Base-by-base conservation (phyloP, 768 basidiomycete genomes). In the Naematelia aurantialba region DNA sequence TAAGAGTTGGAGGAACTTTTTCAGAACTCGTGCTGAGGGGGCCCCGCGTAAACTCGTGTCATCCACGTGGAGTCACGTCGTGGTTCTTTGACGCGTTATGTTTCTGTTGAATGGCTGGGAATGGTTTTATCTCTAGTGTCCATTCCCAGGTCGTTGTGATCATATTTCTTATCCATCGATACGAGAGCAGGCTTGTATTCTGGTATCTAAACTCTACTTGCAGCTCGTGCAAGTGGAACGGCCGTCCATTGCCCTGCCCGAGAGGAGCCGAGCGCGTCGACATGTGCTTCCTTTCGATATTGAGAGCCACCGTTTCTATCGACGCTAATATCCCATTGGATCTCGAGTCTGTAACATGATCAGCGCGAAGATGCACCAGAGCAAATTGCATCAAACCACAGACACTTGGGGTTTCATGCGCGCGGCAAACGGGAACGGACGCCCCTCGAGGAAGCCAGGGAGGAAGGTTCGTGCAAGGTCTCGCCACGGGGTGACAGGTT, bases 1-100 rank as follows among this genome's bases (percentile, higher is more conserved):
- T 14, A 46, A 25, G 22, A 55, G 13, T 55, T 27, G 39, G 50
- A 25, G 22, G 52, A 39, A 53, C 29, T 30, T 53, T 45, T 55
- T 42, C 14, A 26, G 27, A 14, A 24, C 8, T 50, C 17, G 14
- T 39, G 34, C 8, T 17, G 8, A 8, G 34, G 34, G 34, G 17
- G 34, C 34, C 34, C 34, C 34, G 34, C 34, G 8, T 39, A 8
- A 17, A 17, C 34, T 8, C 34, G 8, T 17, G 17, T 39, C 17
- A 8, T 8, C 34, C 34, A 39, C 34, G 34, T 39, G 34, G 34
- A 8, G 17, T 39, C 17, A n/a, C n/a, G n/a, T n/a, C n/a, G n/a
- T 39, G 34, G 34, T 39, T 39, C 34, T 17, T 39, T 17, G 34
- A 39, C 34, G 34, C 34, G 34, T 39, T 17, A 8, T 39, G 34